Conservation (phyloP, 352 stramenopile species). For the Phytophthora sansomeana region DNA sequence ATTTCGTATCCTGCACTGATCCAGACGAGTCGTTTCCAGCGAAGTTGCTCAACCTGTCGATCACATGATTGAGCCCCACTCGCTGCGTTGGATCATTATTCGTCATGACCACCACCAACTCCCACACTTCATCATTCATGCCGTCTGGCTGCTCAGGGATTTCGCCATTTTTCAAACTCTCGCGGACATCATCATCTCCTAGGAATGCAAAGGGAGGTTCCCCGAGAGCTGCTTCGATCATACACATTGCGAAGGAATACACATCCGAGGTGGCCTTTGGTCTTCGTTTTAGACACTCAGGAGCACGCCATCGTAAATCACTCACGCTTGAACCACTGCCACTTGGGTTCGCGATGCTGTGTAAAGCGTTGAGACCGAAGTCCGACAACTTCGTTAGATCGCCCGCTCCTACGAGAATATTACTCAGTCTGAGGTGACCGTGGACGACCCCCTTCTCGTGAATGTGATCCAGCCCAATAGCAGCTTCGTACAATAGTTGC, state of each 20-base stretch:
- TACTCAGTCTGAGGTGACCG: slow-evolving; percentile 18
- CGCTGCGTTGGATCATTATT: not conserved
- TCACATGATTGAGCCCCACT: not conserved
- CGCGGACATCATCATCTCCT: not conserved
- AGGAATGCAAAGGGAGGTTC: slow-evolving; percentile 9
- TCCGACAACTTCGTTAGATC: slow-evolving; percentile 9
- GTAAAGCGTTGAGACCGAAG: slow-evolving; percentile 9
- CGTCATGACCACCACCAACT: not conserved
- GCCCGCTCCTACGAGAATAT: slow-evolving; percentile 12
- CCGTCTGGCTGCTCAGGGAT: not conserved
- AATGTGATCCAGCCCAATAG: slow-evolving; percentile 45
- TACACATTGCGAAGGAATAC: no score
- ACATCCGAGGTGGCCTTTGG: slow-evolving; percentile 9
- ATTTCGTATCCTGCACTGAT: no score
- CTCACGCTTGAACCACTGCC: not conserved
- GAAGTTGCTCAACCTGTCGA: not conserved
- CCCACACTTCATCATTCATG: slow-evolving; percentile 1
- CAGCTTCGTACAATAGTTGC: slow-evolving; percentile 33
- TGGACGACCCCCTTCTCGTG: slow-evolving; percentile 15
- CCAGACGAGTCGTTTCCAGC: not conserved
- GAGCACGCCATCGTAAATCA: slow-evolving; percentile 10
- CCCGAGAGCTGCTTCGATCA: no score
- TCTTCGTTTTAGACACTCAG: slow-evolving; percentile 1
- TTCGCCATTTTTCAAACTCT: not conserved
- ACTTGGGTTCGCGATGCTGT: not conserved